A percentile compares a stretch with the other conserved stretches of the same genome.
These are phyloP conservation scores for Penicillium pulvis DNA, from an alignment of 495 filamentous ascomycete genomes.

Conservation along the genomic window DNA sequence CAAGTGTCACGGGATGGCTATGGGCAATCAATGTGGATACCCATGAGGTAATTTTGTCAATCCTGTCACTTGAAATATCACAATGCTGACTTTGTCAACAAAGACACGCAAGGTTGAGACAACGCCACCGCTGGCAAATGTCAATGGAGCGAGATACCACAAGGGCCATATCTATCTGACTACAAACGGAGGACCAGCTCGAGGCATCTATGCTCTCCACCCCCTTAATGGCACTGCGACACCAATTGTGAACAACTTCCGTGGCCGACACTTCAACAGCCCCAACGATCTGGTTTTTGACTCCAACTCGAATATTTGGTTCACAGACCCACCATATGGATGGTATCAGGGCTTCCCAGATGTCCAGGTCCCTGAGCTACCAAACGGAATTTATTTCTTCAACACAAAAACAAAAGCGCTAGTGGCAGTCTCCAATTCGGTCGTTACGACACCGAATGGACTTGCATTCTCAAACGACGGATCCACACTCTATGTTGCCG, in stretches of 20 bases:
- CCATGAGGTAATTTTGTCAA: conserved; percentile 2
- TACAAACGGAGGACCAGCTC: conserved; percentile 16
- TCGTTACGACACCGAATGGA: conserved; percentile 12
- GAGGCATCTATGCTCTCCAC: conserved; percentile 11
- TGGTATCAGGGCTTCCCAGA: conserved; percentile 13
- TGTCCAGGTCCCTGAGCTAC: conserved; percentile 16
- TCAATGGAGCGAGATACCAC: conserved; percentile 19
- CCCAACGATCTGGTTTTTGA: conserved; percentile 20
- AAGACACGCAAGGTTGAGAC: conserved; percentile 16
- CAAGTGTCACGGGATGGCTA: conserved; percentile 13
- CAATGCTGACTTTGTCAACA: not conserved
- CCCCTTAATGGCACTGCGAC: conserved; percentile 10
- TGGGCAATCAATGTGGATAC: conserved; percentile 19
- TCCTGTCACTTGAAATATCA: not conserved
- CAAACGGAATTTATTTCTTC: conserved; percentile 17
- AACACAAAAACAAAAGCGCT: conserved; percentile 18
- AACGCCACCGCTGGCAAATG: conserved; percentile 10
- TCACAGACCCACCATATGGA: conserved; percentile 20
- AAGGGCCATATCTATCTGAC: conserved; percentile 11
- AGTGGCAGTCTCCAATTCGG: conserved; percentile 9
- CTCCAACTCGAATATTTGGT: conserved; percentile 17
- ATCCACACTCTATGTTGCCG: conserved; percentile 16
- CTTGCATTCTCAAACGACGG: conserved; percentile 13
- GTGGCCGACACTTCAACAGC: conserved; percentile 17
- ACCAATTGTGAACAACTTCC: conserved; percentile 16